Evolutionary conservation across 352 stramenopile genomes (phyloP), one percentile per base, ranked within the genome.

Genomic region (Blastocystis sp.): DNA sequence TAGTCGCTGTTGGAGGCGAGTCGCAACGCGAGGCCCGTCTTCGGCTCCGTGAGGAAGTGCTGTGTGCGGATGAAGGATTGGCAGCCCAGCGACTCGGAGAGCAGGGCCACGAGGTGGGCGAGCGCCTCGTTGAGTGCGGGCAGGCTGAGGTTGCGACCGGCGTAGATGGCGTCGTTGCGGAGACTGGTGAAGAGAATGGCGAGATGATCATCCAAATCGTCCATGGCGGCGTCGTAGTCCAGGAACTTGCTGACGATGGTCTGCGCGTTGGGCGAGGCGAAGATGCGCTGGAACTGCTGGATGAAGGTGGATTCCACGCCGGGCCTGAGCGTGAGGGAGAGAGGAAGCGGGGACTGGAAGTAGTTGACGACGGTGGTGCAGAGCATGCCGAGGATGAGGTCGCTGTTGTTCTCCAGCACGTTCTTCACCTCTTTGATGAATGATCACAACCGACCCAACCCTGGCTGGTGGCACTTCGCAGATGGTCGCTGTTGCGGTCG

Each of bases 281-380:
- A 79, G 9, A 79, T 61, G 19, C 28, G n/a, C 7, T 45, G 40
- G 69, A 79, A 79, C 21, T 79, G 69, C 28, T 60, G n/a, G 42
- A 79, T 6, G 54, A 63, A 79, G 17, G n/a, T 24, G 14, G 34
- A 34, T n/a, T 38, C 48, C 42, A 79, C 40, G 45, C n/a, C 21
- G 4, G 69, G 69, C 24, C 69, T 79, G 61, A 17, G 28, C 3
- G 19, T 14, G 10, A 62, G 34, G 61, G n/a, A 17, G 17, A 38
- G 3, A 63, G 6, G 61, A 34, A 59, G 71, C 2, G 38, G 48
- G 11, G 34, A 81, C 71, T 81, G 71, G 60, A 52, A 81, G 48
- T 68, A 81, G 48, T 81, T 81, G 45, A 66, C 66, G 0, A 81
- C 54, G 10, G 42, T 11, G 60, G 11, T 81, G 71, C 64, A 57